phyloP scores from a whole-genome alignment of 176 grass and related monocot species.

The Rhynchospora tenuis region DNA sequence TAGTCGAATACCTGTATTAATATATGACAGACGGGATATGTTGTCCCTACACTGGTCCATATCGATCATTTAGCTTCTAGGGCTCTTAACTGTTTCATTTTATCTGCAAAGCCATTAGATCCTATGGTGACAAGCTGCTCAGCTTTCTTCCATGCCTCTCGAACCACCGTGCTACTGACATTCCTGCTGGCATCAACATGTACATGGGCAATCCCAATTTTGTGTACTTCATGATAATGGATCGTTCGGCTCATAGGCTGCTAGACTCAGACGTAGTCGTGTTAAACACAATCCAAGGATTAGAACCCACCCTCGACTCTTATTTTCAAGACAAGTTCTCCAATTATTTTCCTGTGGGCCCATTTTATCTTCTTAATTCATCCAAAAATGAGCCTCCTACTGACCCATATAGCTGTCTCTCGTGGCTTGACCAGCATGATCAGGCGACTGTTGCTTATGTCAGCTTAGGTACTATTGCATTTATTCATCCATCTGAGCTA shows the following conservation, averaged over 20 bases:
- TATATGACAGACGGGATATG: too few species aligned
- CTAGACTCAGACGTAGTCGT: neutral
- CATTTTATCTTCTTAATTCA: slow-evolving; percentile 20
- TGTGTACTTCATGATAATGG: neutral
- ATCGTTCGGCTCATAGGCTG: slow-evolving; percentile 13
- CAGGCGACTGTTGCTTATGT: slow-evolving; percentile 24
- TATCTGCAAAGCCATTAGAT: neutral
- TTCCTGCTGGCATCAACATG: slow-evolving; percentile 18
- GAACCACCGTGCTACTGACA: slow-evolving; percentile 18
- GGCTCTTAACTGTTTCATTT: neutral
- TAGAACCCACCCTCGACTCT: slow-evolving; percentile 16
- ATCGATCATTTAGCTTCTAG: neutral
- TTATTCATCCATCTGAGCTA: neutral
- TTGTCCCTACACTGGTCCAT: neutral
- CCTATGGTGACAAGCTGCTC: slow-evolving; percentile 7
- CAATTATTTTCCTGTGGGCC: slow-evolving; percentile 8
- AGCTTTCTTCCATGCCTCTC: slow-evolving; percentile 22
- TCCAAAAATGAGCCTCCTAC: neutral
- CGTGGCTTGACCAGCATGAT: slow-evolving; percentile 26
- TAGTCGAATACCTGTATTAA: too few species aligned
- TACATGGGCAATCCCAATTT: slow-evolving; percentile 4
- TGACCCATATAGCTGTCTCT: slow-evolving; percentile 5
- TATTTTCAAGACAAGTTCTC: neutral
- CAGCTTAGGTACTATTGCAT: slow-evolving; percentile 15
- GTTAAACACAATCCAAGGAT: slow-evolving; percentile 11